Percentiles rank a stretch among this genome's conserved stretches.
Conservation (phyloP, 2,329 filamentous ascomycete genomes). For the Thyridium curvatum region DNA sequence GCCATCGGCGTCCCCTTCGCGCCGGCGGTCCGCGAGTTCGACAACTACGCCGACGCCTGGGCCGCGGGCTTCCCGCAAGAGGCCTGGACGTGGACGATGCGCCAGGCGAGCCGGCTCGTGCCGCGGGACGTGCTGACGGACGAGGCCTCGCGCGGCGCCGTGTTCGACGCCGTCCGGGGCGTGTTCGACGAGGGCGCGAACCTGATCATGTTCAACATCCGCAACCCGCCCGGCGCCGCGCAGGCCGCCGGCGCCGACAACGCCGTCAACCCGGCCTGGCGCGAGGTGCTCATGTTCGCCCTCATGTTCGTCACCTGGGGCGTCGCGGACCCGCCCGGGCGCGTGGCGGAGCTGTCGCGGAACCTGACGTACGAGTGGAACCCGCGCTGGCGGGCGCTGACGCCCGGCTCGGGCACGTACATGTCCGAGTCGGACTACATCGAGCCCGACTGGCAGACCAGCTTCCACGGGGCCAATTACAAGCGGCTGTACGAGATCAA, state of each 20-base stretch:
- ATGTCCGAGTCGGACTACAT: not conserved
- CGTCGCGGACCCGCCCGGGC: slow-evolving; percentile 1
- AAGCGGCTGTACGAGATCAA: slow-evolving; percentile 19
- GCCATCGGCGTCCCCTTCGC: slow-evolving; percentile 3
- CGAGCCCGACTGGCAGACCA: slow-evolving; percentile 21
- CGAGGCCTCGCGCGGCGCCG: slow-evolving; percentile 21
- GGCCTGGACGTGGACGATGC: slow-evolving; percentile 6
- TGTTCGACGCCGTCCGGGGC: slow-evolving; percentile 8
- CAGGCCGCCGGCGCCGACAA: slow-evolving; percentile 3
- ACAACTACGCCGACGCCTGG: too few relatives aligned
- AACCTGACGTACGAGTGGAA: slow-evolving; percentile 7
- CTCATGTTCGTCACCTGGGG: slow-evolving; percentile 9
- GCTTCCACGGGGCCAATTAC: slow-evolving; percentile 28
- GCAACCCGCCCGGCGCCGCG: slow-evolving; percentile 3
- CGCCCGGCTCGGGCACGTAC: not conserved
- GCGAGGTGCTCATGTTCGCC: slow-evolving; percentile 6
- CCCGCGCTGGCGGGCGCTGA: slow-evolving; percentile 3
- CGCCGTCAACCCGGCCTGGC: slow-evolving; percentile 8
- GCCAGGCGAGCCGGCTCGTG: slow-evolving; percentile 20
- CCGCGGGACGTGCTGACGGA: slow-evolving; percentile 17
- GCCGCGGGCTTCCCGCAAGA: too few relatives aligned
- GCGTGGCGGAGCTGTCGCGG: slow-evolving; percentile 1
- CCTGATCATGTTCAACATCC: slow-evolving; percentile 8
- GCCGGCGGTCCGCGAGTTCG: slow-evolving; percentile 1
- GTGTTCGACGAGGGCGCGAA: slow-evolving; percentile 6